Evolutionary conservation across 1,139 yeast species (phyloP).

Genomic region (Trichomonascaceae sp.): DNA sequence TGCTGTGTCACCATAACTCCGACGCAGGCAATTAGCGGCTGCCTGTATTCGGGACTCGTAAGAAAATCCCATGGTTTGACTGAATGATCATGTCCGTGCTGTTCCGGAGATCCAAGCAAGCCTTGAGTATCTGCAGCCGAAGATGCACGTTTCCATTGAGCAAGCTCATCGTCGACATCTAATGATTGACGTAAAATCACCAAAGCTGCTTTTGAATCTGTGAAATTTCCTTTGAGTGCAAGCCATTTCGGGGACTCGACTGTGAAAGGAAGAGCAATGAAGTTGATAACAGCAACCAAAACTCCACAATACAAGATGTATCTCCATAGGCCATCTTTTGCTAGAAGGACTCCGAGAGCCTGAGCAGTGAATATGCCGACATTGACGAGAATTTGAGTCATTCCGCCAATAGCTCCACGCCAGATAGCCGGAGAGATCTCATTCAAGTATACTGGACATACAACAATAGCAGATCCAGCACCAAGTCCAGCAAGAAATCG

Average conservation of each 20-base stretch:
- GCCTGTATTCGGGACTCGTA: slow-evolving; percentile 44
- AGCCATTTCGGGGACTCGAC: slow-evolving; percentile 88
- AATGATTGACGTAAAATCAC: slow-evolving; percentile 27
- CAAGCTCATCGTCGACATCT: slow-evolving; percentile 5
- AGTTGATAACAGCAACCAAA: slow-evolving; percentile 45
- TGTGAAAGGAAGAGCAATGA: slow-evolving; percentile 42
- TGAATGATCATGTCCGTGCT: background rate
- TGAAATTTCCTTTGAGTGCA: slow-evolving; percentile 30
- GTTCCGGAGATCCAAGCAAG: slow-evolving; percentile 4
- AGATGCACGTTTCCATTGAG: slow-evolving; percentile 3
- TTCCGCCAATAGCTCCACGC: slow-evolving; percentile 76
- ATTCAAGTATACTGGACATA: slow-evolving; percentile 72
- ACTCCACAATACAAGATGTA: slow-evolving; percentile 55
- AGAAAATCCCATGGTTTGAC: slow-evolving; percentile 40
- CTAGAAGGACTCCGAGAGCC: slow-evolving; percentile 60
- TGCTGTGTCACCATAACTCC: slow-evolving; percentile 84
- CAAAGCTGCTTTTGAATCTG: slow-evolving; percentile 36
- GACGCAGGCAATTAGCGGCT: slow-evolving; percentile 61
- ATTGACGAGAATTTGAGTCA: slow-evolving; percentile 82
- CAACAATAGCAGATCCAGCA: slow-evolving; percentile 82
- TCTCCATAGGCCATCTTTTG: slow-evolving; percentile 68
- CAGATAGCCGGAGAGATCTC: slow-evolving; percentile 66
- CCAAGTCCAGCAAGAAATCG: slow-evolving; percentile 75
- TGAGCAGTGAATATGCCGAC: slow-evolving; percentile 80
- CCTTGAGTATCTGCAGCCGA: slow-evolving; percentile 5